phyloP scores from a whole-genome alignment of 2,329 filamentous ascomycete species.

The Diaporthe velutina region DNA sequence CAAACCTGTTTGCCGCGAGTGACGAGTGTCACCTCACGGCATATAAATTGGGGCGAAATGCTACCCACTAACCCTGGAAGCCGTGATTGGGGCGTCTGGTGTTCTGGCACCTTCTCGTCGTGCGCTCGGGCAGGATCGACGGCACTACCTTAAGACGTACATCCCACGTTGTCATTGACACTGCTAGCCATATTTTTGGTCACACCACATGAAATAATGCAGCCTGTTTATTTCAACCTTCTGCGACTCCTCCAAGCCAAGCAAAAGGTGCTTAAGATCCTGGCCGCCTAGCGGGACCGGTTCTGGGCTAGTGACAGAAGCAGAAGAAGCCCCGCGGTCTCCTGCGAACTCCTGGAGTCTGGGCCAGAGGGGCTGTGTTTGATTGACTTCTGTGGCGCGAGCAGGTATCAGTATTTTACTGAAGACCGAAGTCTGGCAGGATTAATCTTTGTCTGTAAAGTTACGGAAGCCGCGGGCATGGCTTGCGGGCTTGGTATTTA shows the following conservation, averaged over 20 bases:
- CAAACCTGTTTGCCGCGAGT: constrained; percentile 3
- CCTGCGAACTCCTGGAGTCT: neutral
- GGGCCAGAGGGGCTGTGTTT: neutral
- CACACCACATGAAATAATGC: neutral
- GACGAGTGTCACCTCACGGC: constrained; percentile 10
- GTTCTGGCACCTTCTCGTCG: neutral
- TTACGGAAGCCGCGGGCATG: neutral
- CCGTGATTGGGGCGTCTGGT: constrained; percentile 1
- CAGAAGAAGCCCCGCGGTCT: constrained; percentile 3
- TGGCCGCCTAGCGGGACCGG: neutral
- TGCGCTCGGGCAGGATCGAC: constrained; percentile 19
- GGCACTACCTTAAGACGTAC: neutral
- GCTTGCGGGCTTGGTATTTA: neutral
- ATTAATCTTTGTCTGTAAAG: neutral
- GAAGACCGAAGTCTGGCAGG: neutral
- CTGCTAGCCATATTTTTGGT: neutral
- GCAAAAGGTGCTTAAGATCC: neutral
- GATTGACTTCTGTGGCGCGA: constrained; percentile 7
- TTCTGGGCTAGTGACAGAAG: constrained; percentile 10
- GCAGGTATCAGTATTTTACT: neutral
- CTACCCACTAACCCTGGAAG: neutral
- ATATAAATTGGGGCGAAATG: neutral
- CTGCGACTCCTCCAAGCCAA: neutral
- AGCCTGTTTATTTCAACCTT: neutral
- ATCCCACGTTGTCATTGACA: neutral